A percentile compares a stretch with the other conserved stretches of the same genome.
Evolutionary conservation across 2,329 filamentous ascomycete species (phyloP).

Genomic region (Epichloe gansuensis): DNA sequence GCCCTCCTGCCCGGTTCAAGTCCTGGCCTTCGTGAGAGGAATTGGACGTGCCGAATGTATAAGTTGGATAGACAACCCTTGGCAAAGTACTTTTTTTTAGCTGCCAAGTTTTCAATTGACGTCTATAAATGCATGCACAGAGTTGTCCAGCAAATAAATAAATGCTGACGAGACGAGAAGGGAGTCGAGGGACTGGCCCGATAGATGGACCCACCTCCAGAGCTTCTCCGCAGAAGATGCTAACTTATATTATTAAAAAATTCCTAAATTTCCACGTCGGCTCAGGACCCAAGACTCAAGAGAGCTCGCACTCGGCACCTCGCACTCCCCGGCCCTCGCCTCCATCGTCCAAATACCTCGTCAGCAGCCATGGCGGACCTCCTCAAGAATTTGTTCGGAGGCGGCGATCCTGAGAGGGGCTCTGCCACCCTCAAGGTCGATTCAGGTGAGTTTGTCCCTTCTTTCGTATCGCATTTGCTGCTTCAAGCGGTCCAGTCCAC

Average conservation of each 20-base stretch:
- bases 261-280: constrained; percentile 6
- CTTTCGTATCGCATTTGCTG: neutral
- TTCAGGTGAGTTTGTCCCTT: constrained; percentile 43
- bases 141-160: no score
- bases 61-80: no score
- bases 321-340: constrained; percentile 7
- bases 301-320: constrained; percentile 1
- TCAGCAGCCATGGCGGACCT: constrained; percentile 40
- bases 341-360: constrained; percentile 6
- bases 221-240: neutral
- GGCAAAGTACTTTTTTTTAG: no score
- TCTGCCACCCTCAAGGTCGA: constrained; percentile 36
- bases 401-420: constrained; percentile 40
- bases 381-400: constrained; percentile 57
- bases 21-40: no score
- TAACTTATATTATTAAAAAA: neutral
- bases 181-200: no score
- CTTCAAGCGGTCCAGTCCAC: neutral
- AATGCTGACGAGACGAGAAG: no score
- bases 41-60: no score
- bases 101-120: no score
- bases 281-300: constrained; percentile 3
- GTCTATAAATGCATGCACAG: no score
- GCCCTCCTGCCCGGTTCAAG: no score
- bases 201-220: constrained; percentile 4